Evolutionary conservation across 2,329 filamentous ascomycete species (phyloP).

Genomic region (Domatiomyces globalis): DNA sequence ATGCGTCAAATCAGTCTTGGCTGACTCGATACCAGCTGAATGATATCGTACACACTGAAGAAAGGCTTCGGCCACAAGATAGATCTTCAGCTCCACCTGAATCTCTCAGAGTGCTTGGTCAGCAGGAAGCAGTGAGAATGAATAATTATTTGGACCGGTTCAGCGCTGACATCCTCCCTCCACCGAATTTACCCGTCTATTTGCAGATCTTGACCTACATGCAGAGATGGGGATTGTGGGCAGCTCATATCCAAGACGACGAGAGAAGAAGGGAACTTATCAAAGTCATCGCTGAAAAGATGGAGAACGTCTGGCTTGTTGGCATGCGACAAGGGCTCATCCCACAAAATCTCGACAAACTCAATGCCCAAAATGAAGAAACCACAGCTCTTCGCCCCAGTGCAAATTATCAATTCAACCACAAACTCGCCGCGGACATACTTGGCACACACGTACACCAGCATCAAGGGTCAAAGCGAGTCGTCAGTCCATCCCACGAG

Average conservation of each 20-base stretch:
- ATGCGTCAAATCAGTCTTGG: background rate
- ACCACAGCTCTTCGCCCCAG: background rate
- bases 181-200: conserved; percentile 8
- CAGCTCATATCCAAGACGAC: conserved; percentile 9
- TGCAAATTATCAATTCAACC: background rate
- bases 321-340: background rate
- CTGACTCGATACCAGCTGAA: background rate
- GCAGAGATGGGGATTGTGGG: conserved; percentile 11
- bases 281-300: conserved; percentile 9
- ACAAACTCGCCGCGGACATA: too few species aligned
- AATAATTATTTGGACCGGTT: background rate
- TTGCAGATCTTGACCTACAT: conserved; percentile 10
- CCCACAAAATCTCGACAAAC: background rate
- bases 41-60: background rate
- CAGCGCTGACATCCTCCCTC: conserved; percentile 2
- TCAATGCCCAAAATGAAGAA: background rate
- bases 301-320: conserved; percentile 13
- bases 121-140: background rate
- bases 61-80: background rate
- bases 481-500: background rate
- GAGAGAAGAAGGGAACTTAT: conserved; percentile 9
- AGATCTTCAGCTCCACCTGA: background rate
- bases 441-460: background rate
- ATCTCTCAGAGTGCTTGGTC: background rate
- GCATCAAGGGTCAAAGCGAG: conserved; percentile 1